Percentiles rank a stretch among this genome's conserved stretches.
phyloP scores from a whole-genome alignment of 371 early-diverging fungal species.

The Rhizopus sp. region DNA sequence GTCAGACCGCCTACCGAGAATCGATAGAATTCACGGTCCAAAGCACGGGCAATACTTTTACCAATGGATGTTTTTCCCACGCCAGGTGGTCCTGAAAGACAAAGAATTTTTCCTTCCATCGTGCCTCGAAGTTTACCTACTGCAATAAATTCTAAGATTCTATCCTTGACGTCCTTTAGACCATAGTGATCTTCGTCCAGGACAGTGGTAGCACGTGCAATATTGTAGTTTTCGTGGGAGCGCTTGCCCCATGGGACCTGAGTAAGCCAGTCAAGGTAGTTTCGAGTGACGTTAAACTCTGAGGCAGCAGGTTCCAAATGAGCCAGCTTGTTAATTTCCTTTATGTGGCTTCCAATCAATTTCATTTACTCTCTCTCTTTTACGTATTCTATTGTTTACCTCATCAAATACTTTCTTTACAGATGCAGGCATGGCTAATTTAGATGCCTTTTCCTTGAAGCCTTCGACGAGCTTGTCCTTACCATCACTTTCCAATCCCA shows the following conservation, averaged over 20 bases:
- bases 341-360: conserved; percentile 20
- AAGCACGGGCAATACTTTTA: conserved; percentile 93
- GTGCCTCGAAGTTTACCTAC: conserved; percentile 94
- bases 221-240: conserved; percentile 87
- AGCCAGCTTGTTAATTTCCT: conserved; percentile 92
- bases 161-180: conserved; percentile 97
- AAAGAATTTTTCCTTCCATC: conserved; percentile 96
- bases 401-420: conserved; percentile 96
- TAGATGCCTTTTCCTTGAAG: conserved; percentile 81
- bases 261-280: conserved; percentile 97
- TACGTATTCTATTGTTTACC: conserved; percentile 11
- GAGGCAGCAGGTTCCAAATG: conserved; percentile 95
- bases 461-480: conserved; percentile 95
- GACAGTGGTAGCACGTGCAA: conserved; percentile 77
- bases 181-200: conserved; percentile 98
- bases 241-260: conserved; percentile 95
- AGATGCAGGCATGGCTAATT: conserved; percentile 87
- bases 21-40: conserved; percentile 93
- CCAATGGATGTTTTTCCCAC: conserved; percentile 98
- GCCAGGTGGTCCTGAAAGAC: conserved; percentile 96
- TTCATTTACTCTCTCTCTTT: neutral
- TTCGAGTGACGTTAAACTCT: conserved; percentile 96
- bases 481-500: conserved; percentile 95
- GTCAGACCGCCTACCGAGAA: conserved; percentile 97
- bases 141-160: conserved; percentile 97